Base-by-base conservation (phyloP, 805 yeast species). In the Saturnispora mendoncae region DNA sequence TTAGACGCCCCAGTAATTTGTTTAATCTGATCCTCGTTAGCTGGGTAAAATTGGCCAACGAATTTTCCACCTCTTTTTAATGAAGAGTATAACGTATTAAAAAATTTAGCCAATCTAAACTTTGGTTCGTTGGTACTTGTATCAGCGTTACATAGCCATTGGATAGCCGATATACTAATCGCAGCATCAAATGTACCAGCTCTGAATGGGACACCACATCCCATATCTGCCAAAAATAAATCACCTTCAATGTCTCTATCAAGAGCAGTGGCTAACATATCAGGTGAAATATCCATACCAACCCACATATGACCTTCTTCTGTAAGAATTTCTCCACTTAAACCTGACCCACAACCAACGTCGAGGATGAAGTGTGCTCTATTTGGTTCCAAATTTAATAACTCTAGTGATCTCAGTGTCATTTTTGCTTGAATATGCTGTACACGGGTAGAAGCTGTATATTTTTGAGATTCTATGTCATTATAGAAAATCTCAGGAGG, bases 141-240 rank as follows among this genome's bases (percentile, higher is more conserved):
- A 60, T 92, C 98, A 2, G 97, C 97, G 59, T 92, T 92, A 67
- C 97, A 88, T 32, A 92, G 73, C 98, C 98, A 92, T 61, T 92
- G 98, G 39, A 92, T 87, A 10, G 94, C 98, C 27, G 94, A 82
- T 47, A 92, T 86, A 20, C 94, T 81, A 25, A 92, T 84, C 1
- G 95, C 97, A 1, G 97, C 97, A 61, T 92, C 98, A 60, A 90
- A 92, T 0, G 95, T 72, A 38, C 98, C 98, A 2, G 97, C 85
- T 56, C 98, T 72, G 56, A 92, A 92, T 4, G 97, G 97, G 2
- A 92, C 72, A 26, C 98, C 98, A 41, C 72, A 69, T 23, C 98
- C 98, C 71, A 92, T 83, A 66, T 92, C 98, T 28, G 87, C 82
- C 42, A 92, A 66, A 58, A 92, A 80, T 48, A 92, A 62, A 60